Conservation (phyloP, 192 early-diverging fungal genomes). For the Coemansia sp. region DNA sequence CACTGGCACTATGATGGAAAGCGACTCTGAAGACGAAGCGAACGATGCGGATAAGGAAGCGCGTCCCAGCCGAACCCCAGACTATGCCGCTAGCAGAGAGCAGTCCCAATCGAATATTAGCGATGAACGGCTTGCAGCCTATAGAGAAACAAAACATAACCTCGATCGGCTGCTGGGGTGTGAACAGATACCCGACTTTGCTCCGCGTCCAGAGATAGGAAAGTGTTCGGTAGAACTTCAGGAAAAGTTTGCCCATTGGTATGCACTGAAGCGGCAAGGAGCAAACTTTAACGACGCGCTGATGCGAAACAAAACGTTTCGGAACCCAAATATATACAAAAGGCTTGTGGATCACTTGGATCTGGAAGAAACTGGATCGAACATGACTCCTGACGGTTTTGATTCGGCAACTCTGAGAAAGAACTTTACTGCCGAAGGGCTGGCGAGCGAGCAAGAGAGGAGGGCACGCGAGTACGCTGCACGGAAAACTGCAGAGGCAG, state of each 20-base stretch:
- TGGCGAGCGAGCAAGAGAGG: conserved; percentile 42
- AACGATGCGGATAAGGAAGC: background rate
- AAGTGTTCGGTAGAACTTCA: conserved; percentile 65
- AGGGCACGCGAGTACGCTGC: conserved; percentile 40
- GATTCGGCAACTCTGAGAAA: conserved; percentile 55
- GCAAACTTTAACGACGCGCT: conserved; percentile 81
- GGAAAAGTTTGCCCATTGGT: conserved; percentile 78
- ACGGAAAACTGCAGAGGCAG: conserved; percentile 25
- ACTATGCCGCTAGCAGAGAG: background rate
- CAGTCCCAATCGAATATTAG: background rate
- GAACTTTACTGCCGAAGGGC: conserved; percentile 30
- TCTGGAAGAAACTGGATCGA: conserved; percentile 80
- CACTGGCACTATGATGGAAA: background rate
- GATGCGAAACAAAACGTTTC: conserved; percentile 80
- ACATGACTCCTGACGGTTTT: conserved; percentile 69
- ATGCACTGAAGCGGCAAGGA: conserved; percentile 63
- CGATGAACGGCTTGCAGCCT: conserved; percentile 11
- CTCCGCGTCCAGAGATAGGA: background rate
- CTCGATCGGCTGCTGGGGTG: conserved; percentile 40
- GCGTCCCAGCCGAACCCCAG: background rate
- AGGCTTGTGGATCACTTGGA: conserved; percentile 82
- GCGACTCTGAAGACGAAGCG: background rate
- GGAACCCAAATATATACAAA: conserved; percentile 88
- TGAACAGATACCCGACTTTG: conserved; percentile 23
- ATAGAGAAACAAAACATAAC: conserved; percentile 20